Conservation (phyloP, 257 asterid genomes). For the Penstemon eatonii region DNA sequence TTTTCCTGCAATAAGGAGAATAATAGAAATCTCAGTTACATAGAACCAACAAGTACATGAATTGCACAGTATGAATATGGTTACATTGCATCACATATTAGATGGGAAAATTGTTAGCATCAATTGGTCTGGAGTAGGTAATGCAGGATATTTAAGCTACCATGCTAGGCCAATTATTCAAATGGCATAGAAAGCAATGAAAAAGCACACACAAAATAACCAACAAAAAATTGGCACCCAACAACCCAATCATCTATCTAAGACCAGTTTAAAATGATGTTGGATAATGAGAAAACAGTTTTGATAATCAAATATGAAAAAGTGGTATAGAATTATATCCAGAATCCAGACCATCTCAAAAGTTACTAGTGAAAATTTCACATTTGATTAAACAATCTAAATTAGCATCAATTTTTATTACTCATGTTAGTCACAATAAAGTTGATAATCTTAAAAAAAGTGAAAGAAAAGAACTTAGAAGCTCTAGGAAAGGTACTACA, state of each 20-base stretch:
- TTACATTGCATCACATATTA: background rate
- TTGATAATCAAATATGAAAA: background rate
- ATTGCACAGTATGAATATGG: constrained; percentile 1
- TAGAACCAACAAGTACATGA: background rate
- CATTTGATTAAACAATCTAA: background rate
- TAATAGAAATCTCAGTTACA: constrained; percentile 10
- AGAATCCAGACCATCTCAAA: background rate
- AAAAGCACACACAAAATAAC: background rate
- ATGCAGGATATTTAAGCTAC: background rate
- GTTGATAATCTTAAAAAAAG: background rate
- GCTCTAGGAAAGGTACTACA: background rate
- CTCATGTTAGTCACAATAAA: background rate
- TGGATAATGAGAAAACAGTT: background rate
- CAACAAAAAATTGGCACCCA: background rate
- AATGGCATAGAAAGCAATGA: background rate
- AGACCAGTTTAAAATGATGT: background rate
- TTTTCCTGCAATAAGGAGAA: constrained; percentile 67
- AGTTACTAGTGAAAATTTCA: background rate
- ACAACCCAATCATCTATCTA: background rate
- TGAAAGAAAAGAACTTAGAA: background rate
- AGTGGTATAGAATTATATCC: background rate
- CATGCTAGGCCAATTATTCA: background rate
- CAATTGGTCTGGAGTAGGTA: background rate
- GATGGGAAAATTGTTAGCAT: background rate
- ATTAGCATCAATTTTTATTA: background rate